Conservation (phyloP, 805 yeast species). For the Zygosaccharomyces rouxii region DNA sequence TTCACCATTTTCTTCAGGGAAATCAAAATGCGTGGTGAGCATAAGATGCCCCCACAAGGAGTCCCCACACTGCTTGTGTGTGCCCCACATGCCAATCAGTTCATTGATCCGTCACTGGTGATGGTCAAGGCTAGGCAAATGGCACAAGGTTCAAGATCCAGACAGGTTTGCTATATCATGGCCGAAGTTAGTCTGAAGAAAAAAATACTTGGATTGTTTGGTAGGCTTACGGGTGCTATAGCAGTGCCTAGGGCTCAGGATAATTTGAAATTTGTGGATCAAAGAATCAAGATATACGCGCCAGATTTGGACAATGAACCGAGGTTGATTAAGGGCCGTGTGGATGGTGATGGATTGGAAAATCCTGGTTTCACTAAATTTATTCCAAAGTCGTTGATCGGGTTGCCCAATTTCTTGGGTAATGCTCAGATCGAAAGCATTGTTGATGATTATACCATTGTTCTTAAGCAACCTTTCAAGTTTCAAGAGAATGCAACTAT, state of each 20-base stretch:
- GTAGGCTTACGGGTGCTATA: constrained; percentile 69
- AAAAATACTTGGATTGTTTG: constrained; percentile 66
- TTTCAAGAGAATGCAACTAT: constrained; percentile 43
- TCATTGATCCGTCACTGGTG: constrained; percentile 73
- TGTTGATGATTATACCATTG: constrained; percentile 65
- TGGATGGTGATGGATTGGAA: constrained; percentile 15
- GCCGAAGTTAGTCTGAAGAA: constrained; percentile 72
- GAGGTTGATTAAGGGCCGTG: constrained; percentile 53
- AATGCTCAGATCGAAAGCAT: constrained; percentile 66
- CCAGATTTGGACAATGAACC: constrained; percentile 48
- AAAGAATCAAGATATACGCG: constrained; percentile 55
- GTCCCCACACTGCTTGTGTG: constrained; percentile 69
- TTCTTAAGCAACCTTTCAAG: constrained; percentile 64
- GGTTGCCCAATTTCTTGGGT: constrained; percentile 75
- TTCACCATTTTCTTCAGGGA: constrained; percentile 60
- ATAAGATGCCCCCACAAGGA: constrained; percentile 29
- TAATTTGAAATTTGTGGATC: constrained; percentile 55
- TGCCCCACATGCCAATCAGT: constrained; percentile 86
- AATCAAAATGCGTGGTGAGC: constrained; percentile 62
- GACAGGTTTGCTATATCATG: constrained; percentile 72
- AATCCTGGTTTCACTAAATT: constrained; percentile 64
- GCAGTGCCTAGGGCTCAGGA: constrained; percentile 94
- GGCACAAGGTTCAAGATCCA: constrained; percentile 32
- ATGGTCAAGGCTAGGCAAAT: constrained; percentile 64
- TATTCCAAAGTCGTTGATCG: constrained; percentile 57